Evolutionary conservation across 1,284 basidiomycete species (phyloP).

Genomic region (Sanguinoderma infundibulare): DNA sequence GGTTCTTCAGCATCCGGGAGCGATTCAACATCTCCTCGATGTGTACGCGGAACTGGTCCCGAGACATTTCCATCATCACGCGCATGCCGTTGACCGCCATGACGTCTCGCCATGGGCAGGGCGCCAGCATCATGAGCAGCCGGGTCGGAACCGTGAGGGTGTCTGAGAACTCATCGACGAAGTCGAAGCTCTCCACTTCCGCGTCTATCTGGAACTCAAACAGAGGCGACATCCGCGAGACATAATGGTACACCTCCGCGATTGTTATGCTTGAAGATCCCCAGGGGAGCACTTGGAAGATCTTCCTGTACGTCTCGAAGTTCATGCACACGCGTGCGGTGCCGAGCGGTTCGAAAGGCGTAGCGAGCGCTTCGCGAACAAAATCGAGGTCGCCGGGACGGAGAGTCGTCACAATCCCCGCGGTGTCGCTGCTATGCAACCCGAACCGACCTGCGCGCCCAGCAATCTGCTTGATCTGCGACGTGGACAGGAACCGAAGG

Average conservation of each 20-base stretch:
- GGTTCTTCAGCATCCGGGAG: constrained; percentile 29
- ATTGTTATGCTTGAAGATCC: constrained; percentile 20
- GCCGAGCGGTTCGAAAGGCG: constrained; percentile 41
- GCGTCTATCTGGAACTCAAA: constrained; percentile 25
- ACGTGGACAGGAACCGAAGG: constrained; percentile 64
- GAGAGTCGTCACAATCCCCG: constrained; percentile 80
- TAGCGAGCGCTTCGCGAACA: constrained; percentile 50
- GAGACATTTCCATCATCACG: constrained; percentile 33
- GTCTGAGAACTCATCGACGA: constrained; percentile 31
- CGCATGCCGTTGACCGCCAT: constrained; percentile 16
- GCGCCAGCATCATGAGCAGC: constrained; percentile 29
- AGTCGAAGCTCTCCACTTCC: constrained; percentile 15
- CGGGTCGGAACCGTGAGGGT: constrained; percentile 35
- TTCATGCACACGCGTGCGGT: constrained; percentile 40
- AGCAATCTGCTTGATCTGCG: constrained; percentile 95
- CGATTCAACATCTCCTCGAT: constrained; percentile 26
- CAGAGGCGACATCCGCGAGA: constrained; percentile 32
- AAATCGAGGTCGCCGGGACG: constrained; percentile 67
- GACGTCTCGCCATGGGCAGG: constrained; percentile 34
- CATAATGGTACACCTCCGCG: constrained; percentile 33
- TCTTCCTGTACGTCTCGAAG: constrained; percentile 26
- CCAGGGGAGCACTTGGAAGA: constrained; percentile 46
- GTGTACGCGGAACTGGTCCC: constrained; percentile 16
- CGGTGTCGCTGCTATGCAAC: constrained; percentile 55
- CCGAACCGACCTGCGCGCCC: constrained; percentile 95